Evolutionary conservation across 2,329 filamentous ascomycete genomes (phyloP).

Genomic region (Colletotrichum melonis): DNA sequence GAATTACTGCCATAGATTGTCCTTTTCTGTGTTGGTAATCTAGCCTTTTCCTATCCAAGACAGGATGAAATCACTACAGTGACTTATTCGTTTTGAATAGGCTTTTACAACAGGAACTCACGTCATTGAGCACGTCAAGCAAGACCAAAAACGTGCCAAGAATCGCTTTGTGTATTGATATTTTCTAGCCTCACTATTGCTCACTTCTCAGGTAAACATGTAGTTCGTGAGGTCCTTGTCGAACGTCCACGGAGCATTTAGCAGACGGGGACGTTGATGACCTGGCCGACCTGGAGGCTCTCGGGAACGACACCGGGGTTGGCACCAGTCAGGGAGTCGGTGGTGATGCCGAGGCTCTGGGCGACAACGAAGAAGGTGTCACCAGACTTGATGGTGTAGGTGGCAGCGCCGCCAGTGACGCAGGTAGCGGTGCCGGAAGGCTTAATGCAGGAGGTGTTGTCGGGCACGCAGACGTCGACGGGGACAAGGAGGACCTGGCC

Average conservation of each 20-base stretch:
- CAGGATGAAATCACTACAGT: too few species aligned
- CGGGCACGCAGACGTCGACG: conserved; percentile 7
- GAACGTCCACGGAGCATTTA: background rate
- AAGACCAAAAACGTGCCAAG: too few species aligned
- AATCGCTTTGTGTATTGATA: too few species aligned
- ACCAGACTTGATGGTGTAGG: conserved; percentile 79
- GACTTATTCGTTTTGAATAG: too few species aligned
- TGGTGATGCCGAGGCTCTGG: conserved; percentile 72
- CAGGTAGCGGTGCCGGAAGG: conserved; percentile 2
- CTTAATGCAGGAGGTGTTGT: conserved; percentile 19
- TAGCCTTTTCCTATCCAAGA: too few species aligned
- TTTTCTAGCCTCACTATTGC: too few species aligned
- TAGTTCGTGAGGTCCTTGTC: too few species aligned
- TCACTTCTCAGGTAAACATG: background rate
- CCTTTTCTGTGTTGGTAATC: too few species aligned
- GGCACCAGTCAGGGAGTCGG: conserved; percentile 6
- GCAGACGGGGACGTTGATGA: conserved; percentile 23
- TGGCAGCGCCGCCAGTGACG: background rate
- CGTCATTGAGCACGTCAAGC: too few species aligned
- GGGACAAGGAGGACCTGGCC: conserved; percentile 13
- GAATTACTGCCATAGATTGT: too few species aligned
- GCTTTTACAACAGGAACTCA: too few species aligned
- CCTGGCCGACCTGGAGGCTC: conserved; percentile 1
- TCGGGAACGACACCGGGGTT: conserved; percentile 11
- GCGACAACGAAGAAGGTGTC: conserved; percentile 84